A percentile compares a stretch with the other conserved stretches of the same genome.
phyloP scores from a whole-genome alignment of 2,329 filamentous ascomycete species.

The Zymoseptoria ardabiliae region DNA sequence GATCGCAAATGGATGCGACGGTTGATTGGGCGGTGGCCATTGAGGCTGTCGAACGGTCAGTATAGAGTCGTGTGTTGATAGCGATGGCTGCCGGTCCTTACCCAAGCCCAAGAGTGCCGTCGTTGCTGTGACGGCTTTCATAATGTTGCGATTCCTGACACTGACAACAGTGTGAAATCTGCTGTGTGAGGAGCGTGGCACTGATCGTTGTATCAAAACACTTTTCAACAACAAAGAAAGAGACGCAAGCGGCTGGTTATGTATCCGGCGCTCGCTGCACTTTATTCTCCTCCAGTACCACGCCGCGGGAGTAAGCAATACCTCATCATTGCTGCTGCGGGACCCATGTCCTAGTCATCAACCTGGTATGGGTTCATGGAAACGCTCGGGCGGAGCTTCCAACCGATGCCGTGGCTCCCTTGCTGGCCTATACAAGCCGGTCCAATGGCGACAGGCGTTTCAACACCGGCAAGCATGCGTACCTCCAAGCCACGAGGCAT shows the following conservation, averaged over 20 bases:
- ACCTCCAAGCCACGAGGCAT: neutral
- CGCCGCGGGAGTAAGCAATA: neutral
- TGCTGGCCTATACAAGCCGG: neutral
- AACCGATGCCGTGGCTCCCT: neutral
- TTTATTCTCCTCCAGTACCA: neutral
- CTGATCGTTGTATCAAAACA: neutral
- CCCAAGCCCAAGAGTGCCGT: constrained; percentile 7
- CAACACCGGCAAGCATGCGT: neutral
- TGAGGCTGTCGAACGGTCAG: constrained; percentile 9
- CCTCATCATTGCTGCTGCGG: neutral
- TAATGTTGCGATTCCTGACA: neutral
- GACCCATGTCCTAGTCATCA: neutral
- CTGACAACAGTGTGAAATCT: neutral
- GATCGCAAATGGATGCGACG: constrained; percentile 15
- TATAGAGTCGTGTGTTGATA: neutral
- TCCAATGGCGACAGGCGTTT: neutral
- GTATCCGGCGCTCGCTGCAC: neutral
- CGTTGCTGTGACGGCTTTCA: constrained; percentile 3
- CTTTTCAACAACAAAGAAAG: neutral
- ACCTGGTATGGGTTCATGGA: neutral
- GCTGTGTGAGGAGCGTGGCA: neutral
- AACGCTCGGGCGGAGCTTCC: neutral
- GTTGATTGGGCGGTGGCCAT: constrained; percentile 15
- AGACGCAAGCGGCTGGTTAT: neutral
- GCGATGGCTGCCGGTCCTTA: neutral